A percentile compares a stretch with the other conserved stretches of the same genome.
Conservation (phyloP, 208 protist genomes). For the Leishmania major region DNA sequence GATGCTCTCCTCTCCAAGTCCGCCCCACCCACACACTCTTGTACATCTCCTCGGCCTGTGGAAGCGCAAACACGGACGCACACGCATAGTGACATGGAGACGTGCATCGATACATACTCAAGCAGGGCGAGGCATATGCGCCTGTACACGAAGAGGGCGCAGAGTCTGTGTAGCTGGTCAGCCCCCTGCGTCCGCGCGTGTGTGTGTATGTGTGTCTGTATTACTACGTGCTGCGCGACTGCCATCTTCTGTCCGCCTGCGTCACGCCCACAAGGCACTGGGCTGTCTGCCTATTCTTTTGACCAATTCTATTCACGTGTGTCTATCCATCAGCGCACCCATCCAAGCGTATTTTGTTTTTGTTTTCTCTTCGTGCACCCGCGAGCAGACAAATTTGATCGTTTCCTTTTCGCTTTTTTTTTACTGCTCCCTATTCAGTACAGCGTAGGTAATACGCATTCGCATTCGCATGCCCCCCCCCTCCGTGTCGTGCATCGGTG, state of each 20-base stretch:
- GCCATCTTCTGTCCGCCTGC: neutral
- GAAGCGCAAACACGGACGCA: neutral
- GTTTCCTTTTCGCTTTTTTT: neutral
- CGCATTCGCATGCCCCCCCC: neutral
- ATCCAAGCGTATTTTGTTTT: neutral
- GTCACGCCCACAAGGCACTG: neutral
- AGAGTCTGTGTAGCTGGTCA: neutral
- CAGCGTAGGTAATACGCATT: neutral
- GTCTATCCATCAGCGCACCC: neutral
- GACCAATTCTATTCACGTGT: neutral
- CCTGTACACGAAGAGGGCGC: neutral
- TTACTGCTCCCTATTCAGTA: neutral
- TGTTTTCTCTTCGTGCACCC: neutral
- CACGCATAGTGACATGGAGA: neutral
- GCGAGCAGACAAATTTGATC: neutral
- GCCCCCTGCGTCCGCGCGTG: neutral
- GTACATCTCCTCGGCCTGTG: no score
- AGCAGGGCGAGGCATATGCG: neutral
- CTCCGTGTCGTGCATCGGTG: neutral
- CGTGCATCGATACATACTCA: neutral
- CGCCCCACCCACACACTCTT: neutral
- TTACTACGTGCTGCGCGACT: neutral
- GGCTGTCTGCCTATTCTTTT: neutral
- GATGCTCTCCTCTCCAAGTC: neutral
- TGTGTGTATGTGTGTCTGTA: neutral